These are phyloP conservation scores for Fusarium sp. DNA, from an alignment of 2,329 filamentous ascomycete species.

Conservation along the genomic window DNA sequence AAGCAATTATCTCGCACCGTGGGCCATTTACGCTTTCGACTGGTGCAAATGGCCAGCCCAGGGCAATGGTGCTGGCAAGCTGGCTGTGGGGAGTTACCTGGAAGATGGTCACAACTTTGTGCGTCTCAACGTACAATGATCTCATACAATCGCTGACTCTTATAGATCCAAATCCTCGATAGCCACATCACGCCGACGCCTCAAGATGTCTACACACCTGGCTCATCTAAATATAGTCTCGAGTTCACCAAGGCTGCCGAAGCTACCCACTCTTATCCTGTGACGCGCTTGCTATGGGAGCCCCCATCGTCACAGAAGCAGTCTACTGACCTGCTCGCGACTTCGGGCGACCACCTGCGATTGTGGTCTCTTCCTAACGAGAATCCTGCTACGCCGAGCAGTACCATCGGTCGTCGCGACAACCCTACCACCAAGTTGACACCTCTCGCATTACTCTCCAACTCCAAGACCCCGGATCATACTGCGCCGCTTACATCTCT, in stretches of 20 bases:
- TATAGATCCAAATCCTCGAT: slow-evolving; percentile 94
- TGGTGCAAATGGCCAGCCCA: slow-evolving; percentile 98
- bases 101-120: slow-evolving; percentile 99
- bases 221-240: slow-evolving; percentile 76
- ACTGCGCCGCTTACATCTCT: slow-evolving; percentile 95
- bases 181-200: slow-evolving; percentile 79
- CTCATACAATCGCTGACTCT: slow-evolving; percentile 8
- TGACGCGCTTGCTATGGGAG: slow-evolving; percentile 95
- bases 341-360: slow-evolving; percentile 91
- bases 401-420: slow-evolving; percentile 74
- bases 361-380: slow-evolving; percentile 90
- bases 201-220: slow-evolving; percentile 73
- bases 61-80: slow-evolving; percentile 83
- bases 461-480: slow-evolving; percentile 98
- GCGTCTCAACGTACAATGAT: background rate
- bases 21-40: slow-evolving; percentile 96
- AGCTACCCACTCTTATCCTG: slow-evolving; percentile 96
- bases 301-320: slow-evolving; percentile 94
- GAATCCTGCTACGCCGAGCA: slow-evolving; percentile 64
- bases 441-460: slow-evolving; percentile 90
- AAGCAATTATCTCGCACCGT: slow-evolving; percentile 93
- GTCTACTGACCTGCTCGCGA: slow-evolving; percentile 92
- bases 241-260: slow-evolving; percentile 95
- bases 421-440: slow-evolving; percentile 80
- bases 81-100: slow-evolving; percentile 94